Evolutionary conservation across 2,329 filamentous ascomycete species (phyloP).

Genomic region (Colletotrichum sublineola): DNA sequence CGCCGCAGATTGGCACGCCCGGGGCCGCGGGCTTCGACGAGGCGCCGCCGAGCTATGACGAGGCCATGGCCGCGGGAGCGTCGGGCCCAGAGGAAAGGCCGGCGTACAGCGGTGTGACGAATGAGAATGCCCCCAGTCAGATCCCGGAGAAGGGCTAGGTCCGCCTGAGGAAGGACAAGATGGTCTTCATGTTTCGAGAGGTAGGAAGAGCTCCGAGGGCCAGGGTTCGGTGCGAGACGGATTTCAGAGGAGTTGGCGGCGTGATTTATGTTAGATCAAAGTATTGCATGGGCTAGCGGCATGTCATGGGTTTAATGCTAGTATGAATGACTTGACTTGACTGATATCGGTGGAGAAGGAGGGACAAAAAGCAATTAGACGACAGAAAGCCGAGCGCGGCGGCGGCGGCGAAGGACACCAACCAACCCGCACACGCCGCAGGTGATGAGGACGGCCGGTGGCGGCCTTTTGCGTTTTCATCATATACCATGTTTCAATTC

Average conservation of each 20-base stretch:
- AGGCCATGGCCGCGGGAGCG: constrained; percentile 85
- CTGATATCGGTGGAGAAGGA: neutral
- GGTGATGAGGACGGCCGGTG: neutral
- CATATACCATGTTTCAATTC: neutral
- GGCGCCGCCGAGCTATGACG: constrained; percentile 95
- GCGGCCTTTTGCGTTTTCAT: neutral
- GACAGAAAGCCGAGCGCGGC: neutral
- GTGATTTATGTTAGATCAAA: neutral
- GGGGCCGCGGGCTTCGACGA: constrained; percentile 71
- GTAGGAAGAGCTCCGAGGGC: too few relatives aligned
- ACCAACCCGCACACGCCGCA: too few relatives aligned
- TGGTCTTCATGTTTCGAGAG: neutral
- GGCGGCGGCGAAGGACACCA: too few relatives aligned
- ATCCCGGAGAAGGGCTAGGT: constrained; percentile 57
- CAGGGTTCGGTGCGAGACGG: neutral
- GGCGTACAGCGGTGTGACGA: constrained; percentile 75
- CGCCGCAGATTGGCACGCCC: constrained; percentile 66
- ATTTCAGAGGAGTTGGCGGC: neutral
- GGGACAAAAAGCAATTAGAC: neutral
- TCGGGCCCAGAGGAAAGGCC: constrained; percentile 78
- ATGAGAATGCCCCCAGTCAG: constrained; percentile 70
- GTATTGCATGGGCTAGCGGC: neutral
- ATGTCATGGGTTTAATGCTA: neutral
- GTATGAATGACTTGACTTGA: neutral
- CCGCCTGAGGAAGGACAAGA: neutral